Conservation (phyloP, 1,284 basidiomycete species). For the Coriolopsis trogii region DNA sequence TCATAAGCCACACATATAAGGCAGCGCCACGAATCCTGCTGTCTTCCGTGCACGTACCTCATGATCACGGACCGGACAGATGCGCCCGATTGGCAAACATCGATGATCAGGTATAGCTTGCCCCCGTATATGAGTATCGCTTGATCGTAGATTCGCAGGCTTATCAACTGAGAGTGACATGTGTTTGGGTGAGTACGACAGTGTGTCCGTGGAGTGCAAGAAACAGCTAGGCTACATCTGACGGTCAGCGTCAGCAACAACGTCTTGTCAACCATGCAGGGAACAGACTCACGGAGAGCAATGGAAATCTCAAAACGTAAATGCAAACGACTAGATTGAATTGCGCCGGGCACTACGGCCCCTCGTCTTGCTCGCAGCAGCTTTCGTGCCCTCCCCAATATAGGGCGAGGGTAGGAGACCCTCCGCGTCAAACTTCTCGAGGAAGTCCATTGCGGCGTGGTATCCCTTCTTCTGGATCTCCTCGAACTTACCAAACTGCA, state of each 20-base stretch:
- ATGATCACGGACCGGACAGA: too few species aligned
- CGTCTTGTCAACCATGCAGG: background rate
- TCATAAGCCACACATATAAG: too few species aligned
- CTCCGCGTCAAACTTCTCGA: constrained; percentile 83
- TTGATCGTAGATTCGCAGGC: too few species aligned
- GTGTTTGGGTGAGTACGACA: too few species aligned
- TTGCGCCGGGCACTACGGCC: constrained; percentile 79
- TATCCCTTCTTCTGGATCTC: constrained; percentile 88
- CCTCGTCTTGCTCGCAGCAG: constrained; percentile 56
- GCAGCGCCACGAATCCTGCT: too few species aligned
- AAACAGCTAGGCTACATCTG: constrained; percentile 6
- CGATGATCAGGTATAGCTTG: too few species aligned
- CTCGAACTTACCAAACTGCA: constrained; percentile 82
- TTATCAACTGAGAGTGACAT: too few species aligned
- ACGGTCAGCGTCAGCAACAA: background rate
- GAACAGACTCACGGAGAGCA: background rate
- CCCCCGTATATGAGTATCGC: too few species aligned
- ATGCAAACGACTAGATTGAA: constrained; percentile 49
- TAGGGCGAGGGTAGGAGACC: constrained; percentile 76
- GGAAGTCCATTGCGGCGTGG: constrained; percentile 68
- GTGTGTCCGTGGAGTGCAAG: background rate
- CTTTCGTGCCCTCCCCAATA: constrained; percentile 56
- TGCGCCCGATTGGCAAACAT: too few species aligned
- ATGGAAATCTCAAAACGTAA: background rate
- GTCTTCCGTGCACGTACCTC: too few species aligned